Base-by-base conservation (phyloP, 805 yeast species). In the Ogataea allantospora region DNA sequence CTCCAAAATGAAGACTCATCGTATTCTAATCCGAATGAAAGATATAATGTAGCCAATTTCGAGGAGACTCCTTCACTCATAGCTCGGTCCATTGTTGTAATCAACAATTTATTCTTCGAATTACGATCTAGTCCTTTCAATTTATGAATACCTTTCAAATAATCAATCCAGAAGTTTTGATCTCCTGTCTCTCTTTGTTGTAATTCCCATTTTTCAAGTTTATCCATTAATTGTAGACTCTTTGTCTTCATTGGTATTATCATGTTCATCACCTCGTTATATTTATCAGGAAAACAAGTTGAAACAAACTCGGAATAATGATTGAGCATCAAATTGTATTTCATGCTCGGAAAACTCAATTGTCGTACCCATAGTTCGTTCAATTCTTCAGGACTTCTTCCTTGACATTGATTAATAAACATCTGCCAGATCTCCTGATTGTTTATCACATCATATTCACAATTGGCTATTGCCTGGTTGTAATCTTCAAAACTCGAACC, bases 221-320 rank as follows among this genome's bases (percentile, higher is more conserved):
- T 47, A 10, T 42, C 44, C 12, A 55, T 47, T 25, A 64, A 48
- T 9, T 54, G 45, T 33, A 57, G 60, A 0, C 75, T 63, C 10
- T 42, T 37, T 5, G 54, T 45, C 38, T 63, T 62, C 0, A 63
- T 35, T 18, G 53, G 55, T 29, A 61, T 62, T 1, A 73, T 75
- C 0, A 35, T n/a, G 6, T 47, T 36, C 70, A 77, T 66, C 15
- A 56, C 53, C 0, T 35, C 25, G 1, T 59, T 62, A 42, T 75
- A 74, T 3, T 58, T 31, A 1, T 47, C 48, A 0, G 54, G 35
- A 15, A 46, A 54, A 30, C 60, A 27, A 2, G 38, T 24, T 0
- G 76, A 57, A 2, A 75, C 58, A 36, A 73, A 70, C 1, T 53
- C 17, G 1, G 79, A 75, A 29, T 60, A 66, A 1, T 55, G 54